These are phyloP conservation scores for Lasiosphaeria hispida DNA, from an alignment of 495 filamentous ascomycete species.

Conservation along the genomic window DNA sequence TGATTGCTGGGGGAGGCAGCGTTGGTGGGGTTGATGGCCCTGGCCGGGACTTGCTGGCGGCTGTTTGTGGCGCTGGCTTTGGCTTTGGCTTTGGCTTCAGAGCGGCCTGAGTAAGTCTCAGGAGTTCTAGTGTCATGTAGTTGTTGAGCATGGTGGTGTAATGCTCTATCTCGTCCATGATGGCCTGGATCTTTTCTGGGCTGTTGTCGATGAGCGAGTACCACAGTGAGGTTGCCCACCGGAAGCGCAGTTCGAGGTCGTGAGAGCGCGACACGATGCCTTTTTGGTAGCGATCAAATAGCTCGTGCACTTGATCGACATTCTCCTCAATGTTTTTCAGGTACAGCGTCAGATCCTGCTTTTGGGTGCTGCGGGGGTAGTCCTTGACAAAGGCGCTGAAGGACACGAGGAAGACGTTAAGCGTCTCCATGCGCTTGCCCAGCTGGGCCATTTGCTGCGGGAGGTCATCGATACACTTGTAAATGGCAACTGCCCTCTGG, in stretches of 20 bases:
- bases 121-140: conserved; percentile 18
- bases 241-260: conserved; percentile 17
- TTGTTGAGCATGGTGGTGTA: conserved; percentile 13
- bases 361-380: conserved; percentile 9
- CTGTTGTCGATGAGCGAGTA: conserved; percentile 25
- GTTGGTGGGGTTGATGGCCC: not conserved
- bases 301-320: conserved; percentile 21
- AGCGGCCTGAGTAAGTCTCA: not conserved
- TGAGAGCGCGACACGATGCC: conserved; percentile 24
- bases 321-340: conserved; percentile 19
- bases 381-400: conserved; percentile 16
- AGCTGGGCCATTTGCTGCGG: conserved; percentile 27
- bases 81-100: not conserved
- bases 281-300: conserved; percentile 29
- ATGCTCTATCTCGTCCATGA: conserved; percentile 28
- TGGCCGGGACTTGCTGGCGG: not conserved
- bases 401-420: conserved; percentile 16
- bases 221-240: conserved; percentile 21
- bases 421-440: conserved; percentile 21
- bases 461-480: conserved; percentile 20
- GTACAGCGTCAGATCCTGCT: conserved; percentile 15
- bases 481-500: conserved; percentile 18
- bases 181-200: conserved; percentile 24
- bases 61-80: not conserved
- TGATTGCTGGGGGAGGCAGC: not conserved